Evolutionary conservation across 2,329 filamentous ascomycete species (phyloP).

Genomic region (Microdochium nivale): DNA sequence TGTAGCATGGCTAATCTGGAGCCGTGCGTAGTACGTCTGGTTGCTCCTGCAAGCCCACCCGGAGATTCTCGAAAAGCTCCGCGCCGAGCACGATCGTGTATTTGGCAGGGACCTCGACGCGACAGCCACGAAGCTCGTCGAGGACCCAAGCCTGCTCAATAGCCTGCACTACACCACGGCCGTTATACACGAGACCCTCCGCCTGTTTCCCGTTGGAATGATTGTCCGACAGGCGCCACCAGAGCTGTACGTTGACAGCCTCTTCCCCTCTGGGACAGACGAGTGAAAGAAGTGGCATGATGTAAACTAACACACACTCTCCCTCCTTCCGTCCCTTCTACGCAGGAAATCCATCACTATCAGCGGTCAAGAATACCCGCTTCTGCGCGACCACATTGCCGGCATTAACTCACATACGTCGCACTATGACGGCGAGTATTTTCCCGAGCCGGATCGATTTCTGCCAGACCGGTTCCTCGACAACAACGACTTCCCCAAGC

Average conservation of each 20-base stretch:
- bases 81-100: conserved; percentile 22
- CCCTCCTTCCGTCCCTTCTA: neutral
- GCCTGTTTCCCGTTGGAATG: conserved; percentile 38
- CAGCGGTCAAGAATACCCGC: conserved; percentile 26
- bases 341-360: conserved; percentile 7
- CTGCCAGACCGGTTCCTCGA: conserved; percentile 33
- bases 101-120: conserved; percentile 30
- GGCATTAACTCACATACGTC: conserved; percentile 10
- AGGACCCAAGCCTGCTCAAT: conserved; percentile 35
- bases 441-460: conserved; percentile 27
- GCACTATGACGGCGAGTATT: conserved; percentile 23
- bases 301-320: neutral
- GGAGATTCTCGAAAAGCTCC: conserved; percentile 5
- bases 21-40: neutral
- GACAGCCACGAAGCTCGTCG: conserved; percentile 24
- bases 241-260: conserved; percentile 14
- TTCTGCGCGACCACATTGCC: conserved; percentile 26
- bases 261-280: neutral
- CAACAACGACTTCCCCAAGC: conserved; percentile 10
- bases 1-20: neutral
- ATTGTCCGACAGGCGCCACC: conserved; percentile 23
- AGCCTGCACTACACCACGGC: conserved; percentile 40
- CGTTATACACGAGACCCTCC: conserved; percentile 42
- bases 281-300: neutral
- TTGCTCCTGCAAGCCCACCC: conserved; percentile 7